Evolutionary conservation across 768 basidiomycete genomes (phyloP).

Genomic region (Pisolithus microcarpus): DNA sequence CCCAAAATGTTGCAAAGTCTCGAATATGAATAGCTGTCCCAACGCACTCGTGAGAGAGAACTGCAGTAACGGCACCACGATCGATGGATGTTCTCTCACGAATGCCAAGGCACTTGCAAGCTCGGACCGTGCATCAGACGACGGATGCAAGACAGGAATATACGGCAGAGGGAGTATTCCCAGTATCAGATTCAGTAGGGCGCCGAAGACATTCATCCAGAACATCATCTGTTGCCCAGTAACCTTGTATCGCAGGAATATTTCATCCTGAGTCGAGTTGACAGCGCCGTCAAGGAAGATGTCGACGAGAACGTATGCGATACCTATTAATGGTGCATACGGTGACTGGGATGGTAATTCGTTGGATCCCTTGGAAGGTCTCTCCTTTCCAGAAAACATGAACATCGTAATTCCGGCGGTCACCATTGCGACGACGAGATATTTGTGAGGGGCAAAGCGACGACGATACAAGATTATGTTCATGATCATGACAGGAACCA

Average conservation of each 20-base stretch:
- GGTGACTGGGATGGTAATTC: constrained; percentile 30
- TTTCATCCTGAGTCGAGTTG: constrained; percentile 96
- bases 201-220: constrained; percentile 89
- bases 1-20: constrained; percentile 88
- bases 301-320: constrained; percentile 75
- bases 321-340: constrained; percentile 61
- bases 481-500: constrained; percentile 98
- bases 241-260: constrained; percentile 71
- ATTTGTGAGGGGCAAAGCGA: constrained; percentile 89
- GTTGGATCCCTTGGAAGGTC: constrained; percentile 31
- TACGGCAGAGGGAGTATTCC: constrained; percentile 69
- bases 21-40: constrained; percentile 97
- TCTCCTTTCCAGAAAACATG: constrained; percentile 77
- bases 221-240: constrained; percentile 99
- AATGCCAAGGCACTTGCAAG: constrained; percentile 64
- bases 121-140: constrained; percentile 52
- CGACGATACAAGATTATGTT: constrained; percentile 93
- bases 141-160: constrained; percentile 77
- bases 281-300: constrained; percentile 87
- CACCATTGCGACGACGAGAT: constrained; percentile 90
- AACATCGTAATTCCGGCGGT: constrained; percentile 88
- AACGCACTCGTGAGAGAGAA: constrained; percentile 89
- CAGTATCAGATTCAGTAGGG: constrained; percentile 61
- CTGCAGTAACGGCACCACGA: constrained; percentile 65
- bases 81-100: constrained; percentile 67